Conservation (phyloP, 257 asterid genomes). For the Anisodus acutangulus region DNA sequence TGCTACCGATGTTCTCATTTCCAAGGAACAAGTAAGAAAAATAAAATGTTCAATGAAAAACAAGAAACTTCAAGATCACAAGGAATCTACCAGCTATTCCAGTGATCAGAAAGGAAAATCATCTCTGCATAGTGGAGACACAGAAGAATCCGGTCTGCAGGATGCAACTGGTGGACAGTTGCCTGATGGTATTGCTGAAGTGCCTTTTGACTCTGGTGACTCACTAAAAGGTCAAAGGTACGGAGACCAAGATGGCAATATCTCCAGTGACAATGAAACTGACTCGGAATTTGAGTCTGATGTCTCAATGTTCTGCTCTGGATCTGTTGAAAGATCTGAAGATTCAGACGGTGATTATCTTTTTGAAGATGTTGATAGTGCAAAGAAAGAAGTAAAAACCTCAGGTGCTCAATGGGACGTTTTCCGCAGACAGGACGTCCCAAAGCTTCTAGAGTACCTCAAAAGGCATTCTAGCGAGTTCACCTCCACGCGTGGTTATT, state of each 20-base stretch:
- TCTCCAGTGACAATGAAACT: conserved; percentile 57
- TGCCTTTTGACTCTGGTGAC: conserved; percentile 57
- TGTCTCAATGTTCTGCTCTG: conserved; percentile 69
- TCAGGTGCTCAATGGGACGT: conserved; percentile 96
- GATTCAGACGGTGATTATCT: conserved; percentile 61
- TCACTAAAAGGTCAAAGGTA: conserved; percentile 45
- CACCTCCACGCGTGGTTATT: conserved; percentile 47
- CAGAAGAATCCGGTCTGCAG: conserved; percentile 76
- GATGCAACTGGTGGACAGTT: conserved; percentile 53
- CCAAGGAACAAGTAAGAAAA: conserved; percentile 68
- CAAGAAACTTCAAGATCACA: conserved; percentile 49
- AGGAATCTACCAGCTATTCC: conserved; percentile 58
- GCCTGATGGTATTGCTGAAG: conserved; percentile 59
- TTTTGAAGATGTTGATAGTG: conserved; percentile 53
- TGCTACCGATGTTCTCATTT: conserved; percentile 78
- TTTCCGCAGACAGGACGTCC: conserved; percentile 82
- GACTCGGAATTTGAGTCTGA: conserved; percentile 62
- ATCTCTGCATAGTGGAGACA: conserved; percentile 70
- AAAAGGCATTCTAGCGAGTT: conserved; percentile 74
- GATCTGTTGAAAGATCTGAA: conserved; percentile 67
- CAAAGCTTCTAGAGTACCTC: conserved; percentile 83
- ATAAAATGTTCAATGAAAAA: conserved; percentile 63
- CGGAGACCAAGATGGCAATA: conserved; percentile 45
- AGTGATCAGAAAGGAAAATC: conserved; percentile 74
- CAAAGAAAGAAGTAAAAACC: conserved; percentile 48